phyloP scores from a whole-genome alignment of 495 filamentous ascomycete species.

The Aspergillus avenaceus region DNA sequence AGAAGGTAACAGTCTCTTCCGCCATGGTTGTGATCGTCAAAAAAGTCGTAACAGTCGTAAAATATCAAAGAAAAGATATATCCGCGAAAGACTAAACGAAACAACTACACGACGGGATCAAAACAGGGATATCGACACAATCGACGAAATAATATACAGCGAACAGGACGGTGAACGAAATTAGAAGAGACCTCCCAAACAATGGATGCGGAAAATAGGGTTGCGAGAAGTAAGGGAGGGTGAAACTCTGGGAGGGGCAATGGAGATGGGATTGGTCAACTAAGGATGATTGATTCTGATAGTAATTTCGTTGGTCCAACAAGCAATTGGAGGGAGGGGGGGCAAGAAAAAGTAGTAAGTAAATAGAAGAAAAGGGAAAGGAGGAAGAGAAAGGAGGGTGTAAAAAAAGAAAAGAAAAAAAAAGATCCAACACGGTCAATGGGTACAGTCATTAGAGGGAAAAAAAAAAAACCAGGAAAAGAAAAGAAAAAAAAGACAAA shows the following conservation, averaged over 20 bases:
- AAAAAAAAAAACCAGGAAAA: background rate
- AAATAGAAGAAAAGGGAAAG: slow-evolving; percentile 7
- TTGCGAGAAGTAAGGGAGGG: background rate
- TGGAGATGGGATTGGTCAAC: background rate
- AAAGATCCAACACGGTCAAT: background rate
- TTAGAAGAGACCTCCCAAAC: background rate
- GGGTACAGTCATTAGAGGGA: background rate
- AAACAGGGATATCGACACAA: slow-evolving; percentile 8
- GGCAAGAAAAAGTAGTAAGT: background rate
- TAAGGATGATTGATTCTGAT: background rate
- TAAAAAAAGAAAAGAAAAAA: slow-evolving; percentile 7
- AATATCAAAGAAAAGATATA: background rate
- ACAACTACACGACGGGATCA: slow-evolving; percentile 6
- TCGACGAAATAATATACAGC: slow-evolving; percentile 15
- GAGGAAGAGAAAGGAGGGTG: slow-evolving; percentile 1
- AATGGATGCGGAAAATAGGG: background rate
- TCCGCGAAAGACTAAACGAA: background rate
- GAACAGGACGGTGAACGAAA: background rate
- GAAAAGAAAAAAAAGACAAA: slow-evolving; percentile 11
- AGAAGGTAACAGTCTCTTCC: slow-evolving; percentile 46
- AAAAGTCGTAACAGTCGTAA: slow-evolving; percentile 27
- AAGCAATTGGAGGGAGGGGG: background rate
- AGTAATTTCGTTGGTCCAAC: background rate
- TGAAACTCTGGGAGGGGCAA: background rate
- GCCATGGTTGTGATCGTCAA: slow-evolving; percentile 19